Conservation (phyloP, 1,139 yeast genomes). For the Torulaspora globosa region DNA sequence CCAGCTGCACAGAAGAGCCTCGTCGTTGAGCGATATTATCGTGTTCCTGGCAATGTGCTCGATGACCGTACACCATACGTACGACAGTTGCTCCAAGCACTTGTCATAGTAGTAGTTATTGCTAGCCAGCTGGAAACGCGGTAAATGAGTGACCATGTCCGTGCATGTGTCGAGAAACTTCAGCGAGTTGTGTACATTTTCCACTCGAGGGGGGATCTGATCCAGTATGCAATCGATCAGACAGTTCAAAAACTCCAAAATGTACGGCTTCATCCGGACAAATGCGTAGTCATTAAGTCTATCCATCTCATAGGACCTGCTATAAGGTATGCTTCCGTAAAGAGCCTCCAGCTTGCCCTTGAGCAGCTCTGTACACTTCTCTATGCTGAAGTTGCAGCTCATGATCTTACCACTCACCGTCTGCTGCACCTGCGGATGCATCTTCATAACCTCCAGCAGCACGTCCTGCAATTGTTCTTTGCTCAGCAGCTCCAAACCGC, state of each 20-base stretch:
- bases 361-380: slow-evolving; percentile 25
- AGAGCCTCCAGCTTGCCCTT: slow-evolving; percentile 27
- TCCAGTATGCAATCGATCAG: slow-evolving; percentile 75
- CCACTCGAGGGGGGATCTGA: slow-evolving; percentile 75
- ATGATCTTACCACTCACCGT: slow-evolving; percentile 22
- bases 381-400: slow-evolving; percentile 23
- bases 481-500: slow-evolving; percentile 34
- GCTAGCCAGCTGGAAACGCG: slow-evolving; percentile 65
- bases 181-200: slow-evolving; percentile 46
- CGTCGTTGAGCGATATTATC: slow-evolving; percentile 37
- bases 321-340: slow-evolving; percentile 31
- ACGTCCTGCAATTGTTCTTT: slow-evolving; percentile 28
- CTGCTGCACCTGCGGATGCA: slow-evolving; percentile 30
- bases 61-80: slow-evolving; percentile 68
- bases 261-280: slow-evolving; percentile 67
- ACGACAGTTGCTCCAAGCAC: slow-evolving; percentile 76
- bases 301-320: slow-evolving; percentile 20
- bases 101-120: slow-evolving; percentile 68
- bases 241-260: slow-evolving; percentile 73
- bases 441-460: slow-evolving; percentile 26
- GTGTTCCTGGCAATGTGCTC: slow-evolving; percentile 41
- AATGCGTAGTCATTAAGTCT: slow-evolving; percentile 70
- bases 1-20: slow-evolving; percentile 43
- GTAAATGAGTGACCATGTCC: slow-evolving; percentile 59
- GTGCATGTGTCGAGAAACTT: slow-evolving; percentile 68